Evolutionary conservation across 768 basidiomycete species (phyloP), one percentile per base, ranked within the genome.

Genomic region (Paxillus involutus): DNA sequence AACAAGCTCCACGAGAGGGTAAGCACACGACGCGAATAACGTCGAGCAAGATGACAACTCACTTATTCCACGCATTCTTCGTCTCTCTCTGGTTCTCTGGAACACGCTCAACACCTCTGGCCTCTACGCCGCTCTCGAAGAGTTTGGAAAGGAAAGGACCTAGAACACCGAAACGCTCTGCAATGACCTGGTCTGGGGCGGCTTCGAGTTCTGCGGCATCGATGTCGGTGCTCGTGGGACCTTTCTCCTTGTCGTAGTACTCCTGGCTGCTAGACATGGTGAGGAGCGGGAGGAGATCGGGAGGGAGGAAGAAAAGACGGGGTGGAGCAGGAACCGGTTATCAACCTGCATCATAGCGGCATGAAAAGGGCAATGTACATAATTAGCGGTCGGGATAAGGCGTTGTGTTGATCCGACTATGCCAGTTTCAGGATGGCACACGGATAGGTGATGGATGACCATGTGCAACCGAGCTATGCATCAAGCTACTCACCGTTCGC

Each of bases 41-140:
- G 55, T 13, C 8, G 26, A 39, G 53, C 17, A 41, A 40, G 17
- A 36, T 37, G 13, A 35, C 36, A 7, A 69, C 72, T 43, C 46
- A 74, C 75, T 76, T 76, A 60, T 77, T 78, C 74, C 76, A 77
- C 13, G 71, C 59, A 53, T 78, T 74, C 52, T 76, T 77, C 1
- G 56, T 65, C 48, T 76, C 74, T 55, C 78, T 60, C 64, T 80
- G 74, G 52, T 76, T 64, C 60, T 82, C 81, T 14, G 77, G 78
- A 0, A 82, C 77, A 12, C 81, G 76, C 56, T 81, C 81, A 6
- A 83, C 76, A 17, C 81, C 81, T 63, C 78, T 68, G 5, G 79
- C 80, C 63, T 83, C 81, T 17, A 82, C 77, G 44, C 80, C 80
- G 49, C 67, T 75, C 14, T 71, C 65, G 61, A 81, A 80, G 12